Evolutionary conservation across 306 rosid species (phyloP), one percentile per base, ranked within the genome.

Genomic region (Canavalia gladiata): DNA sequence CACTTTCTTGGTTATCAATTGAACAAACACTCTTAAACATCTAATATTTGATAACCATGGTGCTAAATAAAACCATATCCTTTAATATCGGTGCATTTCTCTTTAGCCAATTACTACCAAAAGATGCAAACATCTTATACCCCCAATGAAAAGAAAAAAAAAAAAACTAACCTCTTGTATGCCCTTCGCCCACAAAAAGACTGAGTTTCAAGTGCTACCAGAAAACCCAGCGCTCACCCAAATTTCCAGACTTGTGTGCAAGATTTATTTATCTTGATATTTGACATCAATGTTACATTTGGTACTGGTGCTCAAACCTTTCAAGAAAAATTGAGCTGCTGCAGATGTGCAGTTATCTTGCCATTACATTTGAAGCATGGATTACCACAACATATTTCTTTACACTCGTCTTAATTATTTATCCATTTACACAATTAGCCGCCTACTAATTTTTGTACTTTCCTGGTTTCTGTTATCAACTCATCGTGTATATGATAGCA

Each of bases 221-320:
- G 7, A 42, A 8, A 56, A 79, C 69, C 58, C 37, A 45, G 11
- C 57, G 3, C 57, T 62, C 57, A 50, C 28, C 63, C 59, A 63
- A 64, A 42, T 10, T 55, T 11, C 8, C 45, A 7, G 47, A 8
- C n/a, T 1, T 35, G 51, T 33, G 35, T 46, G 69, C 13, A 33
- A 70, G 54, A 50, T 10, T 2, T 50, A 3, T 34, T 50, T 69
- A 47, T 76, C 29, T 69, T 69, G 39, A 45, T 62, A 50, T 70
- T 60, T 77, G 63, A 63, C 31, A 11, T 60, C 54, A 33, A 77
- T 42, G 31, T 42, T 31, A 7, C 67, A 12, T 83, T 51, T 63
- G 79, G 45, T 35, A 41, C 51, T 62, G 69, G 37, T 47, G 33
- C 68, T 31, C 58, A 52, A 46, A 55, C 55, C 42, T 34, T 34